Percentiles rank a stretch among this genome's conserved stretches.
Evolutionary conservation across 257 asterid genomes (phyloP).

Genomic region (Solanum tarijense): DNA sequence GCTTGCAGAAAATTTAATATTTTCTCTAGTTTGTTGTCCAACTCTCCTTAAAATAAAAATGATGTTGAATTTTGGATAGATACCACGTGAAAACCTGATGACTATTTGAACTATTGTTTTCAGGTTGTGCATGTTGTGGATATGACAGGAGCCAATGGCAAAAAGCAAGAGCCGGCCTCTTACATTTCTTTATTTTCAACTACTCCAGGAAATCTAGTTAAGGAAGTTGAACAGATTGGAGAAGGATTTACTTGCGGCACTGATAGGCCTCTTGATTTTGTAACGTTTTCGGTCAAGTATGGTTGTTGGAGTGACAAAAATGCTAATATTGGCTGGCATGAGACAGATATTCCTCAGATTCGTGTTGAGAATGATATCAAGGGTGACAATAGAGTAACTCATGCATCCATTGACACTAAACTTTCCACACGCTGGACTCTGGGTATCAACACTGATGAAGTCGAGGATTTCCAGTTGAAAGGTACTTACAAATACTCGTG

Average conservation of each 20-base stretch:
- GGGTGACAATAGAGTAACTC: slow-evolving; percentile 46
- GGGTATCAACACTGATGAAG: slow-evolving; percentile 57
- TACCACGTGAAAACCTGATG: not conserved
- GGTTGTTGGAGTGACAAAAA: slow-evolving; percentile 56
- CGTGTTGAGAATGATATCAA: slow-evolving; percentile 40
- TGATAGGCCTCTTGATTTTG: slow-evolving; percentile 58
- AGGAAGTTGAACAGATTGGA: slow-evolving; percentile 64
- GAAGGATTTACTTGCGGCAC: slow-evolving; percentile 68
- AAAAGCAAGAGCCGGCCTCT: slow-evolving; percentile 41
- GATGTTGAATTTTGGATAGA: not conserved
- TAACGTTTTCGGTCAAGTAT: slow-evolving; percentile 68
- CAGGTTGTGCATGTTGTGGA: slow-evolving; percentile 93
- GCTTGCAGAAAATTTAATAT: not conserved
- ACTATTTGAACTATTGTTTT: not conserved
- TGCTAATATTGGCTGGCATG: slow-evolving; percentile 50
- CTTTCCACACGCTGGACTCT: slow-evolving; percentile 82
- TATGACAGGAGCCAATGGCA: slow-evolving; percentile 23
- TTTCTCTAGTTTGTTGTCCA: not conserved
- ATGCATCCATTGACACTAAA: slow-evolving; percentile 43
- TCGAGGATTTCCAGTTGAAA: slow-evolving; percentile 73
- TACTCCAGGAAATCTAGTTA: slow-evolving; percentile 70
- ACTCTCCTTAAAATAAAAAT: not conserved
- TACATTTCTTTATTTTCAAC: slow-evolving; percentile 65
- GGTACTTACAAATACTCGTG: slow-evolving; percentile 27
- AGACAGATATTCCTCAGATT: slow-evolving; percentile 61